These are phyloP conservation scores for Penicillium sp. DNA, from an alignment of 2,329 filamentous ascomycete species.

Conservation along the genomic window DNA sequence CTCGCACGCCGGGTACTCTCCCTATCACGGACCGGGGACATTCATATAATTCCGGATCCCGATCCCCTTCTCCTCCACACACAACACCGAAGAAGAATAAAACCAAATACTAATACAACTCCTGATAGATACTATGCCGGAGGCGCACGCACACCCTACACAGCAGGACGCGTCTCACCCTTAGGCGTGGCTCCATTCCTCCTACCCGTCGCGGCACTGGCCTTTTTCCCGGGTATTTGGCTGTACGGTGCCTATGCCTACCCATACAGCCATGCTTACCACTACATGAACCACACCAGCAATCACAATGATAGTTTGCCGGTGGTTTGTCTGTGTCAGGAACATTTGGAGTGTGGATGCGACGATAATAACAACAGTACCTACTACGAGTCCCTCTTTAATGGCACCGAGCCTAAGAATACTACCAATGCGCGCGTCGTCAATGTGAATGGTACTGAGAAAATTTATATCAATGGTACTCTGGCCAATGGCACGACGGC, in stretches of 20 bases:
- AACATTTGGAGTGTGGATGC: constrained; percentile 61
- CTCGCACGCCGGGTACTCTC: not conserved
- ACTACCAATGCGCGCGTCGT: constrained; percentile 43
- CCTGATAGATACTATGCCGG: constrained; percentile 60
- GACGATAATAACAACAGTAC: constrained; percentile 54
- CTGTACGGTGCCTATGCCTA: constrained; percentile 62
- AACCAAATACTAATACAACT: not conserved
- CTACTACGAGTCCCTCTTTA: constrained; percentile 48
- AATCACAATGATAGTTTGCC: constrained; percentile 56
- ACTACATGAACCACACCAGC: constrained; percentile 51
- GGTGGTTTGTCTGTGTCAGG: constrained; percentile 61
- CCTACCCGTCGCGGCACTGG: constrained; percentile 51
- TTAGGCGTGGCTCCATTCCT: constrained; percentile 56
- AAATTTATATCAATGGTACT: constrained; percentile 54
- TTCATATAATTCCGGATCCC: not conserved
- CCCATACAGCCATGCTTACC: constrained; percentile 52
- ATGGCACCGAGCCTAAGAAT: constrained; percentile 46
- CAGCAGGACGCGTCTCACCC: constrained; percentile 39
- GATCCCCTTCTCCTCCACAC: not conserved
- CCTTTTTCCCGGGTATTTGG: constrained; percentile 59
- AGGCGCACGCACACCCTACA: constrained; percentile 38
- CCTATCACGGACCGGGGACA: not conserved
- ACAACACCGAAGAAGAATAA: constrained; percentile 26
- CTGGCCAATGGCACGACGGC: constrained; percentile 49
- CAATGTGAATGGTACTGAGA: constrained; percentile 48